Conservation (phyloP, 306 rosid species). For the Bauhinia variegata region DNA sequence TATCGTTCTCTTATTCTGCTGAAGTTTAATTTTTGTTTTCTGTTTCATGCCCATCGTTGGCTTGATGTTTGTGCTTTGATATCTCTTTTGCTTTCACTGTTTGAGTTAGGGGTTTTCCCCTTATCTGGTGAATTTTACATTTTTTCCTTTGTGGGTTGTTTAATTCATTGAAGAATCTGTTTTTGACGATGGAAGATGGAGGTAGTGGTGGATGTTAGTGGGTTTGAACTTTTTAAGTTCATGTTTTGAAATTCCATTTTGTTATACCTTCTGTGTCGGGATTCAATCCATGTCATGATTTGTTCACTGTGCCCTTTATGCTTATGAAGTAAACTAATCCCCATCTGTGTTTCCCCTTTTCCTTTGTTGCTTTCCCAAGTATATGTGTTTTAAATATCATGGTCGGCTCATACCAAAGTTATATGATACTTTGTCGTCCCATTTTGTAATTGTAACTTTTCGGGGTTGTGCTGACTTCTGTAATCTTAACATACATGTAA, state of each 20-base stretch:
- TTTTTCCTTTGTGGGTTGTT: too few relatives aligned
- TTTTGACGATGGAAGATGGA: too few relatives aligned
- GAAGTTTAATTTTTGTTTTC: neutral
- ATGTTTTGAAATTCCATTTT: neutral
- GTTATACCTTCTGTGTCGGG: neutral
- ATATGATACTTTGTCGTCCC: neutral
- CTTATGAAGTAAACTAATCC: neutral
- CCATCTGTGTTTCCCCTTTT: too few relatives aligned
- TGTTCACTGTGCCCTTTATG: neutral
- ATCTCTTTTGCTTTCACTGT: neutral
- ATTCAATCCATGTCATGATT: neutral
- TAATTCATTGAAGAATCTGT: too few relatives aligned
- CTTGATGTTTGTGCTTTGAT: neutral
- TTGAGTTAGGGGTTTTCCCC: too few relatives aligned
- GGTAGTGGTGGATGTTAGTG: too few relatives aligned
- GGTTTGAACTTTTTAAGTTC: too few relatives aligned
- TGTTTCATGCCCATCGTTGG: neutral
- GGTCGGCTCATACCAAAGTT: too few relatives aligned
- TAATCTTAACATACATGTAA: neutral
- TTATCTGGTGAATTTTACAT: too few relatives aligned
- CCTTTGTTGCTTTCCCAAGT: too few relatives aligned
- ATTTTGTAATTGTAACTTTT: neutral
- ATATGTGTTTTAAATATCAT: too few relatives aligned
- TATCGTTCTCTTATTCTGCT: neutral
- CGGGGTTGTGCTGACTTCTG: neutral